A percentile compares a stretch with the other conserved stretches of the same genome.
These are phyloP conservation scores for Azolla pinnata DNA, from an alignment of 75 land plant genomes.

Conservation along the genomic window DNA sequence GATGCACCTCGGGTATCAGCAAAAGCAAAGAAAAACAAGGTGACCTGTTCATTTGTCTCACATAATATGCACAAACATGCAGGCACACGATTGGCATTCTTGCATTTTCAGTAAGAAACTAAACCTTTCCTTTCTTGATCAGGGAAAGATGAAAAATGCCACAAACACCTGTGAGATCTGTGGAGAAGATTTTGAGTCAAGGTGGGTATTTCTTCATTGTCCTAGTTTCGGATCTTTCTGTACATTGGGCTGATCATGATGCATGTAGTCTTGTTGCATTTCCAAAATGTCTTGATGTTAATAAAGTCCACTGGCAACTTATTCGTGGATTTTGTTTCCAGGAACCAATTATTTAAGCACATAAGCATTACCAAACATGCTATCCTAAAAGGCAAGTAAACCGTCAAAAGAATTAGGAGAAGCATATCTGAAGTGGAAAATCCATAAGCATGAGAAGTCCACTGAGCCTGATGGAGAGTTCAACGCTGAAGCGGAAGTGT, in stretches of 20 bases:
- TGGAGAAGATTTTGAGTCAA: slow-evolving; percentile 76
- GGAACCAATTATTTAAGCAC: background rate
- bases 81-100: background rate
- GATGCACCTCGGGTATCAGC: slow-evolving; percentile 10
- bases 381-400: slow-evolving; percentile 4
- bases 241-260: no score
- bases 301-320: no score
- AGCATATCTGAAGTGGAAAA: no score
- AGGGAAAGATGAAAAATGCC: slow-evolving; percentile 35
- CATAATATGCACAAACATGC: no score
- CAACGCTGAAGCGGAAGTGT: no score
- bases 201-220: slow-evolving; percentile 23
- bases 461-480: no score
- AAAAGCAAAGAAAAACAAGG: slow-evolving; percentile 45
- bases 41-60: no score
- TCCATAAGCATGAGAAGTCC: no score
- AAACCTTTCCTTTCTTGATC: slow-evolving; percentile 3
- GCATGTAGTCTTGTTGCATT: background rate
- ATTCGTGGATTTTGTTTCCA: background rate
- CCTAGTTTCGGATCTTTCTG: background rate
- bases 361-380: background rate
- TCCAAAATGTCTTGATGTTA: background rate
- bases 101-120: background rate
- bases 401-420: no score
- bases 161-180: slow-evolving; percentile 50